These are phyloP conservation scores for Podospora tetraspora DNA, from an alignment of 495 filamentous ascomycete species.

Conservation along the genomic window DNA sequence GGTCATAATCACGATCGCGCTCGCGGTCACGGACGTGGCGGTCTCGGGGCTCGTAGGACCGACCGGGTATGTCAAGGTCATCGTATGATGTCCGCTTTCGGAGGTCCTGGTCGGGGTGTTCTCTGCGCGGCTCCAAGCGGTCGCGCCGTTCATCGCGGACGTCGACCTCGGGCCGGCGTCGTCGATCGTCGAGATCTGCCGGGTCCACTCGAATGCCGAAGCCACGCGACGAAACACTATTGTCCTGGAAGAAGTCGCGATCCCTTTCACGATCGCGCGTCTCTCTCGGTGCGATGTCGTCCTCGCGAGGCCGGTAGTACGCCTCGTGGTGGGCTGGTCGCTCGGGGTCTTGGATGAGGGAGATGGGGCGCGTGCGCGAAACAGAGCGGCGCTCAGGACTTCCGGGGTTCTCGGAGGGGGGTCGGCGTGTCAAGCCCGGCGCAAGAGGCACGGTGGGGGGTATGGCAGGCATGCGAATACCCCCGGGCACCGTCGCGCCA, in stretches of 20 bases:
- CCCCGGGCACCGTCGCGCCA: conserved; percentile 23
- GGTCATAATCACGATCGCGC: conserved; percentile 13
- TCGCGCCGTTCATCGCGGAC: conserved; percentile 35
- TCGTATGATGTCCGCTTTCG: conserved; percentile 35
- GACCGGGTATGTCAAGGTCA: conserved; percentile 24
- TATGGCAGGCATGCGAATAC: conserved; percentile 38
- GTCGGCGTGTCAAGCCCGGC: conserved; percentile 32
- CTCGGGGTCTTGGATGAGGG: conserved; percentile 42
- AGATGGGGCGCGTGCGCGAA: conserved; percentile 37
- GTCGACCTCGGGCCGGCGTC: conserved; percentile 22
- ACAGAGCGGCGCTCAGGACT: conserved; percentile 31
- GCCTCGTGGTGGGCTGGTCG: conserved; percentile 38
- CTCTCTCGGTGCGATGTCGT: conserved; percentile 28
- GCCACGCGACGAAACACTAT: conserved; percentile 35
- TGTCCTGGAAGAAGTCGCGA: conserved; percentile 35
- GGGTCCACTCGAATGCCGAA: conserved; percentile 43
- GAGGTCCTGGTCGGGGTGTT: conserved; percentile 27
- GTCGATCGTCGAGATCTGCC: conserved; percentile 25
- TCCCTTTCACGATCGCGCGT: conserved; percentile 7
- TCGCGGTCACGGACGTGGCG: conserved; percentile 16
- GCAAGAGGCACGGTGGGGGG: conserved; percentile 34
- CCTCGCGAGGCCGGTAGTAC: conserved; percentile 38
- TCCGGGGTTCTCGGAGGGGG: conserved; percentile 27
- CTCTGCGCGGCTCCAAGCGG: conserved; percentile 23
- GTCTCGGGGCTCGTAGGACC: conserved; percentile 22